These are phyloP conservation scores for Aureobasidium sp. DNA, from an alignment of 2,329 filamentous ascomycete species.

Conservation along the genomic window DNA sequence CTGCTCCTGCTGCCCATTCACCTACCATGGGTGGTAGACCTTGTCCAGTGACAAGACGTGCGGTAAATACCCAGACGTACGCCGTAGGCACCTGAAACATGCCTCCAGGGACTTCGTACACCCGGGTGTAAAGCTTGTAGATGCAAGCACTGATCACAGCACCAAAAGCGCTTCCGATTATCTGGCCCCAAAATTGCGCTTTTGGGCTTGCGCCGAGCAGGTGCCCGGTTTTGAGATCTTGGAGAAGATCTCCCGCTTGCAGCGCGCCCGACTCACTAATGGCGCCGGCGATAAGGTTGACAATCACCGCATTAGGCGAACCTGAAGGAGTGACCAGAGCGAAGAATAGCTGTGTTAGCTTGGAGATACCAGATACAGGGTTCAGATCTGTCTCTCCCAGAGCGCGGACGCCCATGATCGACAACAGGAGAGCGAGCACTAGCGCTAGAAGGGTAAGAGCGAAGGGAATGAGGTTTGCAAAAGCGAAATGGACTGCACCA, in stretches of 20 bases:
- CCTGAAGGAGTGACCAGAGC: slow-evolving; percentile 77
- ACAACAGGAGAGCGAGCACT: slow-evolving; percentile 62
- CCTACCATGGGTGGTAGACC: slow-evolving; percentile 78
- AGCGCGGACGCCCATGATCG: slow-evolving; percentile 58
- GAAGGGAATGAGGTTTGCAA: slow-evolving; percentile 74
- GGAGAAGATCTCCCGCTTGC: slow-evolving; percentile 93
- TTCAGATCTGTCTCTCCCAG: slow-evolving; percentile 85
- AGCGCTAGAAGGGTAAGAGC: slow-evolving; percentile 80
- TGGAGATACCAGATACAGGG: slow-evolving; percentile 92
- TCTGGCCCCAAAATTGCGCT: slow-evolving; percentile 93
- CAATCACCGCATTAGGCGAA: slow-evolving; percentile 79
- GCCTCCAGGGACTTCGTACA: slow-evolving; percentile 81
- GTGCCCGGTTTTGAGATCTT: slow-evolving; percentile 95
- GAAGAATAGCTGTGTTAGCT: slow-evolving; percentile 92
- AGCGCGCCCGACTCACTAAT: slow-evolving; percentile 79
- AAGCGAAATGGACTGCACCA: slow-evolving; percentile 71
- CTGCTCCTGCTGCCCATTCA: slow-evolving; percentile 72
- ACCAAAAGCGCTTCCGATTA: slow-evolving; percentile 81
- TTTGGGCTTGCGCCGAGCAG: slow-evolving; percentile 85
- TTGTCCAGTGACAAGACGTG: slow-evolving; percentile 82
- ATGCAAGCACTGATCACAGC: slow-evolving; percentile 80
- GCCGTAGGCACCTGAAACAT: slow-evolving; percentile 91
- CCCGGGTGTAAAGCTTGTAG: slow-evolving; percentile 82
- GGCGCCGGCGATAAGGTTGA: slow-evolving; percentile 90
- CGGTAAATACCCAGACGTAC: slow-evolving; percentile 97